Evolutionary conservation across 495 filamentous ascomycete genomes (phyloP), one percentile per base, ranked within the genome.

Genomic region (Clohesyomyces aquaticus): DNA sequence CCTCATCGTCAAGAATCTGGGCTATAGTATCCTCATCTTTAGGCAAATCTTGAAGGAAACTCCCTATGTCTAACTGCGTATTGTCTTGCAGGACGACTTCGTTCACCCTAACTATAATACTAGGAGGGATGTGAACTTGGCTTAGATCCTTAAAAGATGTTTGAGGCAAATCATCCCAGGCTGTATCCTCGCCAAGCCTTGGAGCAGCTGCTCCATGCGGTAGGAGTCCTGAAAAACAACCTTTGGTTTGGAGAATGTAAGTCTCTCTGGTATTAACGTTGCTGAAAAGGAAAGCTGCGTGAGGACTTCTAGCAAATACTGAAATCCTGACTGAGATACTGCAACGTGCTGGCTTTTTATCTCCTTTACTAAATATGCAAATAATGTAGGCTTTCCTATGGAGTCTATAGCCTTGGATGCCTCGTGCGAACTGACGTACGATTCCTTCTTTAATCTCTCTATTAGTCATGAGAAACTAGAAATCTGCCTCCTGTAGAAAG

Each of bases 191-290:
- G 4, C 25, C 47, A 4, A 50, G 47, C 19, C 47, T 50, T 23
- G 19, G 47, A 38, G 6, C 25, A 11, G n/a, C 14, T 12, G 19
- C n/a, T 50, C 19, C 47, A 1, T 1, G 8, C 12, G 47, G 47
- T 22, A 50, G 19, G 1, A 23, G 47, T 21, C n/a, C 47, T 23
- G 47, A 50, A 26, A 50, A 50, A 50, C 47, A 50, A 25, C 47
- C 47, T 22, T 23, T 50, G 3, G 25, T 50, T 25, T 19, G 12
- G 2, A 50, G 21, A 22, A 50, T 50, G 12, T 50, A 23, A 12
- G 47, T 50, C 6, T 23, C 14, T 4, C 21, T 26, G 19, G 47
- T 1, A 21, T 50, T 22, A 23, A 50, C 47, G 25, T 50, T 25
- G 25, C 14, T 8, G 19, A 21, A 50, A 22, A 50, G 10, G 47